Percentiles rank a stretch among this genome's conserved stretches.
These are phyloP conservation scores for Fusarium temperatum DNA, from an alignment of 2,329 filamentous ascomycete genomes.

Conservation along the genomic window DNA sequence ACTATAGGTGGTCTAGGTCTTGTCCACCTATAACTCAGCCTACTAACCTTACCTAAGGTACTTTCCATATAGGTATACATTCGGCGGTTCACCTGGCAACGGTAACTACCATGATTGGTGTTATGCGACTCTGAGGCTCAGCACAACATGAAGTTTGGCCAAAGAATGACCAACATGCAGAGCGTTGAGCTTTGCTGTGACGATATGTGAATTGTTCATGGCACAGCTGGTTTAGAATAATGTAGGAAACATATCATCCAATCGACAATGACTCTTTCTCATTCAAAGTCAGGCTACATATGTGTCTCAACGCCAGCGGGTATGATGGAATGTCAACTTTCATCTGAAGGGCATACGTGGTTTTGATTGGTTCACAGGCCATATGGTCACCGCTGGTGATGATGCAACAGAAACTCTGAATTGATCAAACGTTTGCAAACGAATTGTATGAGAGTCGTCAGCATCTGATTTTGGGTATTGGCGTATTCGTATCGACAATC, in stretches of 20 bases:
- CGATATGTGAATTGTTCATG: neutral
- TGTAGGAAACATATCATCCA: neutral
- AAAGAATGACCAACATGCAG: neutral
- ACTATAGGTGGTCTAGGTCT: neutral
- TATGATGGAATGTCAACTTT: slow-evolving; percentile 2
- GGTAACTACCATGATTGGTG: neutral
- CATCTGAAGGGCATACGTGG: neutral
- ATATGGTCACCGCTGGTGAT: neutral
- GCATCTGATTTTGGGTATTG: neutral
- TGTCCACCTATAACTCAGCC: neutral
- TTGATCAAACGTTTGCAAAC: neutral
- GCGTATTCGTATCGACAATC: slow-evolving; percentile 1
- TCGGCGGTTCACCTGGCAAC: slow-evolving; percentile 37
- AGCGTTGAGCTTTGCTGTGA: neutral
- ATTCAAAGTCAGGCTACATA: neutral
- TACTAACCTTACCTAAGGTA: too few species aligned
- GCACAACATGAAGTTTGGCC: slow-evolving; percentile 4
- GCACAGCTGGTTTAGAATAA: slow-evolving; percentile 6
- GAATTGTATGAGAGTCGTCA: neutral
- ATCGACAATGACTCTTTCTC: neutral
- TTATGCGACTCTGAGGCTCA: slow-evolving; percentile 13
- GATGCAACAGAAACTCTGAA: slow-evolving; percentile 15
- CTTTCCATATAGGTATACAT: too few species aligned
- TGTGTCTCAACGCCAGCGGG: neutral
- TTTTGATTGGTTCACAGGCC: slow-evolving; percentile 16